phyloP scores from a whole-genome alignment of 306 rosid genomes.

The Dicorynia guianensis region DNA sequence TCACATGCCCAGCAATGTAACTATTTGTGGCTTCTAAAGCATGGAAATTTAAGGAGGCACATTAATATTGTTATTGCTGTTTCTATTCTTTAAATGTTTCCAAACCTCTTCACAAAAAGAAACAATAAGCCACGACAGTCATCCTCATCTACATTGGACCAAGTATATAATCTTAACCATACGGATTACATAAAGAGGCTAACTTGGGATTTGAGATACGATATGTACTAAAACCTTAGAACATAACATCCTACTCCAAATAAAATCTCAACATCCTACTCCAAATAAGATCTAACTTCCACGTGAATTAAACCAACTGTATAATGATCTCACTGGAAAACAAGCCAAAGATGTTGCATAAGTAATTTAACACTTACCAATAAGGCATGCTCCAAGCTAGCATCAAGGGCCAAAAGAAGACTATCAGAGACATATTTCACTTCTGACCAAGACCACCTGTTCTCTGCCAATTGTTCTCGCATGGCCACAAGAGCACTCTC shows the following conservation, averaged over 20 bases:
- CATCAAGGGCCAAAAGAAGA: slow-evolving; percentile 96
- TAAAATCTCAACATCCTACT: not conserved
- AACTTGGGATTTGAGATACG: not conserved
- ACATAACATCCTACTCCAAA: slow-evolving; percentile 1
- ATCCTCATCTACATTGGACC: not conserved
- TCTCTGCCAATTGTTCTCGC: slow-evolving; percentile 74
- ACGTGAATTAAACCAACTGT: not conserved
- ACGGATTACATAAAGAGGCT: not conserved
- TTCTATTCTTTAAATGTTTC: not conserved
- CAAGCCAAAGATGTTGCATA: slow-evolving; percentile 20
- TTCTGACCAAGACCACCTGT: slow-evolving; percentile 93
- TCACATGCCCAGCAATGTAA: not conserved
- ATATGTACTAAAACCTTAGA: not conserved
- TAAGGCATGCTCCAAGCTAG: slow-evolving; percentile 93
- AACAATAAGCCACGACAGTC: not conserved
- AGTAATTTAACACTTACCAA: slow-evolving; percentile 63
- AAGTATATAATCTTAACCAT: not conserved
- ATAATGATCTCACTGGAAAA: not conserved
- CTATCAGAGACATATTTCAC: slow-evolving; percentile 88
- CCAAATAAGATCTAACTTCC: not conserved
- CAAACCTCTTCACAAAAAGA: not conserved
- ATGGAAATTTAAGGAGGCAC: not conserved
- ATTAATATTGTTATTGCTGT: not conserved
- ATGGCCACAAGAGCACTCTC: slow-evolving; percentile 70
- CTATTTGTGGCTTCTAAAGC: not conserved